These are phyloP conservation scores for Tolypocladium ophioglossoides DNA, from an alignment of 2,329 filamentous ascomycete genomes.

Conservation along the genomic window DNA sequence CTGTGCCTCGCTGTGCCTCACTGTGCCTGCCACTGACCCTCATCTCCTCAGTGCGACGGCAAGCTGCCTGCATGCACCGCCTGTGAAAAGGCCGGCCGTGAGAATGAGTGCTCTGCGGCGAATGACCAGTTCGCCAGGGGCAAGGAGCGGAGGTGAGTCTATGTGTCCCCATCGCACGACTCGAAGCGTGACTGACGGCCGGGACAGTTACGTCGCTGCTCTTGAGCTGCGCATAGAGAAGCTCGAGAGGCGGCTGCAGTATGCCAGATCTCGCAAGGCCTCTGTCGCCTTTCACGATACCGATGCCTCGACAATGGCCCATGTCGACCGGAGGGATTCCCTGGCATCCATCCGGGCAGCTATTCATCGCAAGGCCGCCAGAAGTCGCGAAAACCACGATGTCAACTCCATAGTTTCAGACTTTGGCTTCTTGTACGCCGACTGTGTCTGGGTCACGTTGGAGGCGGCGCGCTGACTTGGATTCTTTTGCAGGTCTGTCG, in stretches of 20 bases:
- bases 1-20: no score
- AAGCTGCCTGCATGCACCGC: slow-evolving; percentile 92
- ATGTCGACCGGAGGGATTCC: slow-evolving; percentile 53
- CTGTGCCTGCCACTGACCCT: background rate
- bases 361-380: slow-evolving; percentile 54
- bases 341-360: slow-evolving; percentile 50
- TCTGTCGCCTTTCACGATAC: slow-evolving; percentile 57
- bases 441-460: background rate
- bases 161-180: background rate
- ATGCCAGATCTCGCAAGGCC: slow-evolving; percentile 59
- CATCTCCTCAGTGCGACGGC: slow-evolving; percentile 64
- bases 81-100: slow-evolving; percentile 82
- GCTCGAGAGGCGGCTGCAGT: slow-evolving; percentile 67
- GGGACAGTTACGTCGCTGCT: slow-evolving; percentile 72
- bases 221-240: slow-evolving; percentile 87
- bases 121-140: slow-evolving; percentile 94
- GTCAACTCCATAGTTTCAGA: slow-evolving; percentile 89
- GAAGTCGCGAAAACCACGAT: slow-evolving; percentile 65
- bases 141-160: slow-evolving; percentile 71
- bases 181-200: background rate
- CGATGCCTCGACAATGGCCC: slow-evolving; percentile 25
- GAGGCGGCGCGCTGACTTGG: background rate
- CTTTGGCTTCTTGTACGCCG: slow-evolving; percentile 72
- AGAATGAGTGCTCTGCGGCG: slow-evolving; percentile 80
- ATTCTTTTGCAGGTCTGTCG: slow-evolving; percentile 57